A percentile compares a stretch with the other conserved stretches of the same genome.
These are phyloP conservation scores for Fragaria vesca DNA, from an alignment of 306 rosid species.

Conservation along the genomic window DNA sequence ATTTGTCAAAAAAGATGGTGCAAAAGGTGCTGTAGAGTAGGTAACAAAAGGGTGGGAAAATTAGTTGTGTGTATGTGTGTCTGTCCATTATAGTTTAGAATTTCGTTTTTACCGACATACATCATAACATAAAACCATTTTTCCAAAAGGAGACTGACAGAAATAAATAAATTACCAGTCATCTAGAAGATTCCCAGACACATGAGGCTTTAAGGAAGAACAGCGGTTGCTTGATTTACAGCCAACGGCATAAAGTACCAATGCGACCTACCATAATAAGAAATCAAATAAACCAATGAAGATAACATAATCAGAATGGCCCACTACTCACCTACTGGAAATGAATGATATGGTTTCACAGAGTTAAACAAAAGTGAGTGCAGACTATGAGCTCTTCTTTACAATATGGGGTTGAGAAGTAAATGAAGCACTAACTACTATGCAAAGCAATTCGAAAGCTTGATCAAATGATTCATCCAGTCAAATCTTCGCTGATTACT, in stretches of 20 bases:
- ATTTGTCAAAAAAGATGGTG: background rate
- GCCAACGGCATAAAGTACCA: constrained; percentile 59
- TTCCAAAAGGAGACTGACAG: constrained; percentile 2
- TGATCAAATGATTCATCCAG: background rate
- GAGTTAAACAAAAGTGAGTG: background rate
- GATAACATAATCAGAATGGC: constrained; percentile 3
- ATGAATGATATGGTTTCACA: background rate
- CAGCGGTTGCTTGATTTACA: constrained; percentile 60
- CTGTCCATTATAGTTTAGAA: background rate
- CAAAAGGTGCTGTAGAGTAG: background rate
- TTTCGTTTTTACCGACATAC: background rate
- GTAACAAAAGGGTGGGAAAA: background rate
- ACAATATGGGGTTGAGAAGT: background rate
- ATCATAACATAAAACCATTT: background rate
- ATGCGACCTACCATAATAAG: constrained; percentile 57
- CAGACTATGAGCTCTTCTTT: background rate
- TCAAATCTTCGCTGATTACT: background rate
- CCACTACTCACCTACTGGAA: background rate
- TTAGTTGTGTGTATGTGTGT: background rate
- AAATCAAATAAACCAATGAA: constrained; percentile 16
- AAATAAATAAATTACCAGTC: constrained; percentile 64
- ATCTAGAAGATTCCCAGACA: constrained; percentile 64
- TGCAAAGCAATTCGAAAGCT: background rate
- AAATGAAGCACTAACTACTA: background rate
- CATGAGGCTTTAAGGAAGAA: constrained; percentile 77